phyloP scores from a whole-genome alignment of 257 asterid genomes.

The Mitragyna speciosa region DNA sequence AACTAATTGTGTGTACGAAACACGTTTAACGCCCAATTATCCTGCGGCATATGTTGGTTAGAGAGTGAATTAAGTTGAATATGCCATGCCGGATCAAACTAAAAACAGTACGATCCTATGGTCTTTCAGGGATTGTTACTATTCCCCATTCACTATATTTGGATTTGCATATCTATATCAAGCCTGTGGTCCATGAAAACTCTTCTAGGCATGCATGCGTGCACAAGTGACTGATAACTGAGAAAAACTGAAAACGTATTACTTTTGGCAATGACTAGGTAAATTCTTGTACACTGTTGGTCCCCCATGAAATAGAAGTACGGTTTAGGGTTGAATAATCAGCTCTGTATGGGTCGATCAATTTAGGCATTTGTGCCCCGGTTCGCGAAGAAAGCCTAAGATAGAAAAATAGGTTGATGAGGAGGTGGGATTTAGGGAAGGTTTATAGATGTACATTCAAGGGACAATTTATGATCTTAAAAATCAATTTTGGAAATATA shows the following conservation, averaged over 20 bases:
- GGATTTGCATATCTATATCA: background rate
- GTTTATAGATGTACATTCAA: background rate
- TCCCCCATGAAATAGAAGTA: background rate
- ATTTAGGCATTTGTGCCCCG: background rate
- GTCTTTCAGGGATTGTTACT: background rate
- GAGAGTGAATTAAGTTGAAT: conserved; percentile 37
- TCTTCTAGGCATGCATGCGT: background rate
- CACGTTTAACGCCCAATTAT: conserved; percentile 31
- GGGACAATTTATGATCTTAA: background rate
- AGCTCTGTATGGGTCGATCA: background rate
- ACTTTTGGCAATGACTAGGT: background rate
- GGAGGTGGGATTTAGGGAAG: background rate
- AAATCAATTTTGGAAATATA: too few relatives aligned
- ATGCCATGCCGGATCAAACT: conserved; percentile 11
- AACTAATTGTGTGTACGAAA: background rate
- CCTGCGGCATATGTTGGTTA: conserved; percentile 47
- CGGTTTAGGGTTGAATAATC: background rate
- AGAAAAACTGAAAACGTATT: background rate
- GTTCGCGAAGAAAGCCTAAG: background rate
- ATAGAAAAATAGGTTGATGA: background rate
- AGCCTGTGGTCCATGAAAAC: conserved; percentile 26
- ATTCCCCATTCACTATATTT: background rate
- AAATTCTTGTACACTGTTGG: background rate
- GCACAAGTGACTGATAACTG: background rate
- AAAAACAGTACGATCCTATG: conserved; percentile 2